Base-by-base conservation (phyloP, 164 flowering plant genomes). In the Vitis rotundifolia region DNA sequence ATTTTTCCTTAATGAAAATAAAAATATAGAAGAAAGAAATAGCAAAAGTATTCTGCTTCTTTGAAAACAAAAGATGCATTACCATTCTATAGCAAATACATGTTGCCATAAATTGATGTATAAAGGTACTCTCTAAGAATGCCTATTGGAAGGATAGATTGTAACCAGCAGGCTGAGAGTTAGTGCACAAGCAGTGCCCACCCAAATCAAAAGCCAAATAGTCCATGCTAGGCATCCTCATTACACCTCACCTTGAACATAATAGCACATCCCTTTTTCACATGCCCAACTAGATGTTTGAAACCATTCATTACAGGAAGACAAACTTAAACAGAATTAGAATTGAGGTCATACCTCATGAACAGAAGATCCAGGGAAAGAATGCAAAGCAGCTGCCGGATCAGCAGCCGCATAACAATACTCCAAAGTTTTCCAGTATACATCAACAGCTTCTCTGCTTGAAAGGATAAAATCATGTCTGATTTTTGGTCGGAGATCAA, bases 341-440 rank as follows among this genome's bases (percentile, higher is more conserved):
- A 37, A 56, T n/a, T n/a, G 59, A 64, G 71, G 1, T 55, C 68
- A 48, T 67, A 94, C 98, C 94, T 95, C 97, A 68, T 63, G 87
- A 76, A 93, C 97, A 57, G 88, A 81, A 76, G 95, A 93, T 67
- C 99, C 99, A 67, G 99, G 98, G 60, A 93, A 95, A 68, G 98
- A 94, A 79, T 82, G 89, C 31, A 74, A 69, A 51, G 97, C 97
- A 75, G 93, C 88, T 26, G 73, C 72, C 50, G 86, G 83, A 77
- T 89, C 89, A 76, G 93, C 85, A 61, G 92, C 87, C 76, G 97
- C 86, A 80, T 90, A 95, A 68, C 92, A 89, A 67, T 86, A 91
- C 80, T 95, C 98, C 73, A 95, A 78, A 26, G 94, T 95, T 65
- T 84, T 81, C 98, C 99, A 95, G 73, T 93, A 95, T 50, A 84